Percentiles rank a stretch among this genome's conserved stretches.
These are phyloP conservation scores for Dillenia turbinata DNA, from an alignment of 164 flowering plant genomes.

Conservation along the genomic window DNA sequence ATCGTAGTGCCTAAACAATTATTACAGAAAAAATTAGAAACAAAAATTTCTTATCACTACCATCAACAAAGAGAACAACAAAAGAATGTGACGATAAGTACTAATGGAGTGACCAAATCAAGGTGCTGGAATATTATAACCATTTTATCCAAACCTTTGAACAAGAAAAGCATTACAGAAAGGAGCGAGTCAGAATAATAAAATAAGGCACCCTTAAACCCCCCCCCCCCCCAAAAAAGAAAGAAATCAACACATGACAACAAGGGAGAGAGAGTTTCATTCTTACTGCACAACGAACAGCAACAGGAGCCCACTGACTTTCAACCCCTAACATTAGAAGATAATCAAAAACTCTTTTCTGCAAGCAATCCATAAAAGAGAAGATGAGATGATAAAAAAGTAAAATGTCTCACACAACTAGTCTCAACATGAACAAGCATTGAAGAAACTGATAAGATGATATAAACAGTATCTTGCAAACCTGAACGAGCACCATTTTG, in stretches of 20 bases:
- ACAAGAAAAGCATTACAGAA: too few relatives aligned
- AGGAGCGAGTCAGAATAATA: too few relatives aligned
- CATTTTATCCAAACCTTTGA: too few relatives aligned
- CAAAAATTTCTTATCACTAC: too few relatives aligned
- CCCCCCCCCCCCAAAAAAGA: neutral
- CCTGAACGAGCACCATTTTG: constrained; percentile 89
- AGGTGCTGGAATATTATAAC: too few relatives aligned
- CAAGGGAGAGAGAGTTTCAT: neutral
- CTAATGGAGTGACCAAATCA: too few relatives aligned
- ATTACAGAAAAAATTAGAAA: constrained; percentile 1
- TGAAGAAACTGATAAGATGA: neutral
- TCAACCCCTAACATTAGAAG: constrained; percentile 90
- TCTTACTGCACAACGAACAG: constrained; percentile 86
- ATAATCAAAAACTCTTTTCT: constrained; percentile 79
- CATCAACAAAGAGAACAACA: too few relatives aligned
- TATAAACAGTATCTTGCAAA: constrained; percentile 18
- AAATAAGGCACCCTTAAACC: neutral
- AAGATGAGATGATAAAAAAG: constrained; percentile 1
- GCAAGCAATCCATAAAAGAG: constrained; percentile 17
- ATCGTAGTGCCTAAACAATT: constrained; percentile 58
- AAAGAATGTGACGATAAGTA: too few relatives aligned
- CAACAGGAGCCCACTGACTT: constrained; percentile 94
- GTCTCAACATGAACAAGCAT: neutral
- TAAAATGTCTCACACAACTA: neutral
- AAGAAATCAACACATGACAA: neutral